Percentiles rank a stretch among this genome's conserved stretches.
These are phyloP conservation scores for Favolaschia claudopus DNA, from an alignment of 768 basidiomycete species.

Conservation along the genomic window DNA sequence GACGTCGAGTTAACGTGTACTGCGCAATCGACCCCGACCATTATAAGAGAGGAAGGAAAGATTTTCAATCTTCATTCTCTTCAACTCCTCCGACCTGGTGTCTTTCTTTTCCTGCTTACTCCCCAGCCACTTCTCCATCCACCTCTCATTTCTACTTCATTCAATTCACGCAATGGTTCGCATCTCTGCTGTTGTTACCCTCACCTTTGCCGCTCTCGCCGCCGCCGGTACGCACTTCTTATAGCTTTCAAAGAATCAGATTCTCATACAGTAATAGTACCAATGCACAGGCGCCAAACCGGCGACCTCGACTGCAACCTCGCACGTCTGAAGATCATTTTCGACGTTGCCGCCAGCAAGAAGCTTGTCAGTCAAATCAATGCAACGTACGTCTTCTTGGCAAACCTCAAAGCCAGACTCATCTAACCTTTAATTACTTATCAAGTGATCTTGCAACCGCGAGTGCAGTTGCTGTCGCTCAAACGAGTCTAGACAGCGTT, in stretches of 20 bases:
- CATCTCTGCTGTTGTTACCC: not conserved
- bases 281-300: conserved; percentile 6
- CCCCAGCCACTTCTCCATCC: not conserved
- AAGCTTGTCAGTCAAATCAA: conserved; percentile 11
- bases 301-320: conserved; percentile 25
- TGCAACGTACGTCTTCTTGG: conserved; percentile 1
- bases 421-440: not conserved
- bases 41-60: not conserved
- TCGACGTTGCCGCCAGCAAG: not conserved
- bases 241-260: not conserved
- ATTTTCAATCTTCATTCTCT: not conserved
- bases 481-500: conserved; percentile 30
- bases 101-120: not conserved
- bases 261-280: not conserved
- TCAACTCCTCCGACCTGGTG: conserved; percentile 17
- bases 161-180: conserved; percentile 16
- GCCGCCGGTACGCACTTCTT: not conserved
- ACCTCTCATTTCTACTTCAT: not conserved
- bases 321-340: conserved; percentile 19
- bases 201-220: conserved; percentile 1
- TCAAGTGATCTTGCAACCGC: conserved; percentile 34
- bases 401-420: not conserved
- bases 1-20: not conserved
- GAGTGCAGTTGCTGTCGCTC: conserved; percentile 30
- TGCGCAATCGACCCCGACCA: not conserved